These are phyloP conservation scores for Talaromyces ruber DNA, from an alignment of 495 filamentous ascomycete species.

Conservation along the genomic window DNA sequence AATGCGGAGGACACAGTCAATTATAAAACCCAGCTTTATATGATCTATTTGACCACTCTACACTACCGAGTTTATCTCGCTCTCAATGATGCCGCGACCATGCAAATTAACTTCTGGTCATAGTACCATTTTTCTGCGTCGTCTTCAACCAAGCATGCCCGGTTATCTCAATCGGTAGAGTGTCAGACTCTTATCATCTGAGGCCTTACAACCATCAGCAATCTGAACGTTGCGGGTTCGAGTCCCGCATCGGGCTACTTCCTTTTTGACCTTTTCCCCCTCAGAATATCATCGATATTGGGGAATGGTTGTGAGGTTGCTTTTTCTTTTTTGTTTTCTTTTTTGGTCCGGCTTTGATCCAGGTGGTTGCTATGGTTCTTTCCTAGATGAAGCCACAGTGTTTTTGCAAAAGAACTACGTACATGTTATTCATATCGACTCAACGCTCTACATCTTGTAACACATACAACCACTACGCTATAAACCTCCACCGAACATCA, in stretches of 20 bases:
- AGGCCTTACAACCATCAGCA: background rate
- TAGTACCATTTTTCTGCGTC: background rate
- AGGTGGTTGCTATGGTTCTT: too few species aligned
- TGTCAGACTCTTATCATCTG: slow-evolving; percentile 3
- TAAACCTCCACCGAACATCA: background rate
- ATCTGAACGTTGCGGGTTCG: slow-evolving; percentile 3
- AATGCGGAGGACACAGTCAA: background rate
- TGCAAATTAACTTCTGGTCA: too few species aligned
- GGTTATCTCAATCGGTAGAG: slow-evolving; percentile 3
- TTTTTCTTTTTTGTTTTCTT: background rate
- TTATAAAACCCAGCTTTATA: background rate
- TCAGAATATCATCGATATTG: too few species aligned
- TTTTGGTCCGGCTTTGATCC: too few species aligned
- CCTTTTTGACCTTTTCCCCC: background rate
- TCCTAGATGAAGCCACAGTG: too few species aligned
- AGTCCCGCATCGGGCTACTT: background rate
- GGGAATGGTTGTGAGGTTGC: too few species aligned
- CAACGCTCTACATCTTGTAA: too few species aligned
- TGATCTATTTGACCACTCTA: background rate
- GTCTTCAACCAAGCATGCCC: background rate
- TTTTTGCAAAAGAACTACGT: too few species aligned
- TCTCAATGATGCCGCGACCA: too few species aligned
- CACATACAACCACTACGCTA: background rate
- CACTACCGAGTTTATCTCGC: too few species aligned
- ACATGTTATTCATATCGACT: too few species aligned